Base-by-base conservation (phyloP, 108 stramenopile species). In the Fragilaria crotonensis region DNA sequence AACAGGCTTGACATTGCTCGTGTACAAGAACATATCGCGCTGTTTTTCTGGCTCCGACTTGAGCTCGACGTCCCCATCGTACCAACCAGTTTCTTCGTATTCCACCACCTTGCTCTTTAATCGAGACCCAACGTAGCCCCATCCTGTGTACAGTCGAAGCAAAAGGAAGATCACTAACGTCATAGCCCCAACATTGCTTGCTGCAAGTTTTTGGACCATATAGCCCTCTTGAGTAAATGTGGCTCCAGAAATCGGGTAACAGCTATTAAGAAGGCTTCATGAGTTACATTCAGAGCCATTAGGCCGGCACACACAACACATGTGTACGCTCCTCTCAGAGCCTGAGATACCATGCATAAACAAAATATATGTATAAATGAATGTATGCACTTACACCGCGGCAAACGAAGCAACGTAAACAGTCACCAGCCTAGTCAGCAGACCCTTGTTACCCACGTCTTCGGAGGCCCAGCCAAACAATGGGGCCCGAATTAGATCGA, bases 51-150 rank as follows among this genome's bases (percentile, higher is more conserved):
- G 62, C 28, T 83, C 76, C 14, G 79, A 81, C 68, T 93, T 93
- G 30, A 69, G 61, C 60, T 87, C 85, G 61, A 86, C 44, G 53
- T 83, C 78, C 30, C 91, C 91, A 52, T 93, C 91, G 55, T 93
- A 91, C 81, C 81, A 77, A 28, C 69, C 90, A n/a, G 85, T 89
- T 68, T 92, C 88, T 60, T 93, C 91, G 57, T 76, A 93, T 58
- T 87, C 88, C 59, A 93, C 81, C 5, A 81, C 80, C 49, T 87
- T 85, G 47, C 81, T 79, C 55, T 83, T 72, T 28, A 93, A 64
- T 46, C 91, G 77, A 26, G 71, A 61, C n/a, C 82, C 85, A 17
- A 89, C 75, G 57, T 89, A 93, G 30, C 79, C 82, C 91, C 91
- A 93, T 22, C 91, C 91, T 44, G 69, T 65, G 46, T 80, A 89